Evolutionary conservation across 768 basidiomycete genomes (phyloP).

Genomic region (Lentinus tigrinus): DNA sequence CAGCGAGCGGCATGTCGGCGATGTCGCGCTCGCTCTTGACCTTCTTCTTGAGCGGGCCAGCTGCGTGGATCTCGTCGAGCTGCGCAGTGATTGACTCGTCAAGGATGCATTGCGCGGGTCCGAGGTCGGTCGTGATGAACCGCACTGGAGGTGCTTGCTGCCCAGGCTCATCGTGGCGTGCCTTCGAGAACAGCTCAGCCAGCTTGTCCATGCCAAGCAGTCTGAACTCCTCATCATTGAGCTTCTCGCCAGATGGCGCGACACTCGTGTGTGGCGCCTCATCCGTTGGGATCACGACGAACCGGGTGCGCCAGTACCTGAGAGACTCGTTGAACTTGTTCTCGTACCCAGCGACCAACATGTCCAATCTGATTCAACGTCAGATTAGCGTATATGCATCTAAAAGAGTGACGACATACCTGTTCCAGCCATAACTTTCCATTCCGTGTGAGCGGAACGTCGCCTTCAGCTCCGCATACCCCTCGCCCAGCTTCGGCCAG

Average conservation of each 20-base stretch:
- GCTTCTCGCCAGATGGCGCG: constrained; percentile 66
- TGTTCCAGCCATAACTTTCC: constrained; percentile 85
- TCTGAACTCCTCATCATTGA: constrained; percentile 85
- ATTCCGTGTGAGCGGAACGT: constrained; percentile 76
- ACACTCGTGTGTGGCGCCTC: constrained; percentile 58
- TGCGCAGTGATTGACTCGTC: constrained; percentile 80
- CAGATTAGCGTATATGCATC: background rate
- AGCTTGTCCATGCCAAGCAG: constrained; percentile 90
- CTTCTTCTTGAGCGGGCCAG: constrained; percentile 75
- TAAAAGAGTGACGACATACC: constrained; percentile 41
- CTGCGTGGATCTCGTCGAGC: constrained; percentile 76
- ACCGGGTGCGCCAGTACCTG: constrained; percentile 92
- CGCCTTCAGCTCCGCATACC: constrained; percentile 78
- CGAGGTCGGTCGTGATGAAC: constrained; percentile 82
- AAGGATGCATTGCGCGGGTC: constrained; percentile 74
- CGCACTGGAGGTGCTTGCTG: constrained; percentile 59
- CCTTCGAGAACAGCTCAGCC: constrained; percentile 81
- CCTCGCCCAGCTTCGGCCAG: constrained; percentile 88
- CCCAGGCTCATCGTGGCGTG: constrained; percentile 61
- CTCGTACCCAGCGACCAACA: constrained; percentile 83
- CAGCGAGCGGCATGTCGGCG: constrained; percentile 55
- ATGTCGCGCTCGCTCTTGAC: constrained; percentile 78
- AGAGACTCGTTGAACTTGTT: constrained; percentile 77
- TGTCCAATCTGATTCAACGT: constrained; percentile 58
- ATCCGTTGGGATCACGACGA: constrained; percentile 85